phyloP scores from a whole-genome alignment of 2,329 filamentous ascomycete genomes.

The Colletotrichum simmondsii region DNA sequence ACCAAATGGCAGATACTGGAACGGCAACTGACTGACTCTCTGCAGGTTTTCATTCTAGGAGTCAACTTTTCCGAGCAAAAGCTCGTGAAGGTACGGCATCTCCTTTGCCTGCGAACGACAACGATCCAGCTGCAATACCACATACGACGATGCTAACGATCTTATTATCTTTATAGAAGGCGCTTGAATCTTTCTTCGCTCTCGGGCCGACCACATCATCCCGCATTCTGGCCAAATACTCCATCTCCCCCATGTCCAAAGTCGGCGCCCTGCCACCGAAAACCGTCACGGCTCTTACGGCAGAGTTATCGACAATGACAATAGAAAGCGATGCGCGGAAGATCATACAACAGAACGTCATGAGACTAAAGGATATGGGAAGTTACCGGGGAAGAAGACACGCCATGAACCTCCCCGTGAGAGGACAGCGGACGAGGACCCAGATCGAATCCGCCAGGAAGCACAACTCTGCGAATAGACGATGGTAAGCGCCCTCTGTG shows the following conservation, averaged over 20 bases:
- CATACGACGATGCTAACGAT: constrained; percentile 15
- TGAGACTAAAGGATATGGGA: constrained; percentile 88
- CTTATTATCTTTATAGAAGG: constrained; percentile 60
- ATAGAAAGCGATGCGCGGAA: constrained; percentile 90
- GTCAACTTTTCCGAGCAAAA: constrained; percentile 86
- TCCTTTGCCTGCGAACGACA: background rate
- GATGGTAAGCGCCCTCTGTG: constrained; percentile 42
- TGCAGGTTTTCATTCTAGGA: constrained; percentile 84
- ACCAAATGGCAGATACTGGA: too few species aligned
- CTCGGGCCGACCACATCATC: constrained; percentile 77
- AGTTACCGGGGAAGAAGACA: constrained; percentile 89
- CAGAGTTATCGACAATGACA: constrained; percentile 89
- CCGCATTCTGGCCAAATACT: constrained; percentile 87
- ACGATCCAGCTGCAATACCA: background rate
- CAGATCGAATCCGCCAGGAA: constrained; percentile 73
- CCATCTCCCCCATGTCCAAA: constrained; percentile 85
- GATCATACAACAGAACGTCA: constrained; percentile 85
- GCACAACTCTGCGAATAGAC: constrained; percentile 68
- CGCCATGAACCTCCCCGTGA: constrained; percentile 90
- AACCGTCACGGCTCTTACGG: constrained; percentile 84
- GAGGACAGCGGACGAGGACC: constrained; percentile 88
- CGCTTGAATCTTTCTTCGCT: constrained; percentile 87
- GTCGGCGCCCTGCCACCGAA: constrained; percentile 79
- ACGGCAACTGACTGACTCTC: background rate
- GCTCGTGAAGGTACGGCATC: constrained; percentile 78